phyloP scores from a whole-genome alignment of 768 basidiomycete species.

The Mrakia hoshinonis region DNA sequence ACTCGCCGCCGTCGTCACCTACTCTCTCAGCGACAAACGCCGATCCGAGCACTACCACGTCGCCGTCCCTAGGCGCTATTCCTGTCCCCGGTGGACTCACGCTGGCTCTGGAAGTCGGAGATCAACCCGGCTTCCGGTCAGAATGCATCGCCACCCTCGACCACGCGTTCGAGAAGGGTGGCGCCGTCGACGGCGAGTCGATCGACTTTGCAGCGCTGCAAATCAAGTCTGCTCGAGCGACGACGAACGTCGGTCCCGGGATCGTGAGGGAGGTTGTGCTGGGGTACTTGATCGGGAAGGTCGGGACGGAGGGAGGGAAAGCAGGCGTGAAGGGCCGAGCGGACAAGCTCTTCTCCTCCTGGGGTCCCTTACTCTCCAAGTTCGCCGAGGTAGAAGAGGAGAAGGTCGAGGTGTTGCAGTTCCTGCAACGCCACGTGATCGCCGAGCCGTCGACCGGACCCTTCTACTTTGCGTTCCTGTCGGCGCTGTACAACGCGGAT shows the following conservation, averaged over 20 bases:
- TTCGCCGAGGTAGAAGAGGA: slow-evolving; percentile 58
- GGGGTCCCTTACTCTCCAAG: slow-evolving; percentile 71
- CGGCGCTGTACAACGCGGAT: slow-evolving; percentile 81
- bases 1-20: slow-evolving; percentile 35
- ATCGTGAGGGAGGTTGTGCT: slow-evolving; percentile 82
- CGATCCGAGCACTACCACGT: slow-evolving; percentile 46
- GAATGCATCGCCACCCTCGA: slow-evolving; percentile 63
- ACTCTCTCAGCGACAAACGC: slow-evolving; percentile 64
- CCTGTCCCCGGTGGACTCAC: slow-evolving; percentile 25
- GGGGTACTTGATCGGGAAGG: slow-evolving; percentile 65
- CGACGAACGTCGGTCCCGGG: slow-evolving; percentile 52
- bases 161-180: slow-evolving; percentile 82
- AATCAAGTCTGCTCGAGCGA: slow-evolving; percentile 75
- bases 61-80: neutral
- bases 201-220: slow-evolving; percentile 93
- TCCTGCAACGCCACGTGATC: slow-evolving; percentile 55
- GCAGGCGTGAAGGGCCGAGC: slow-evolving; percentile 56
- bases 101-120: slow-evolving; percentile 33
- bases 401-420: slow-evolving; percentile 65
- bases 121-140: slow-evolving; percentile 36
- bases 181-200: slow-evolving; percentile 83
- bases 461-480: slow-evolving; percentile 76
- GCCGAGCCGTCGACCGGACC: slow-evolving; percentile 47
- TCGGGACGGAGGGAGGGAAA: slow-evolving; percentile 49
- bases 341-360: slow-evolving; percentile 55